Base-by-base conservation (phyloP, 306 rosid genomes). In the Fragaria nilgerrensis region DNA sequence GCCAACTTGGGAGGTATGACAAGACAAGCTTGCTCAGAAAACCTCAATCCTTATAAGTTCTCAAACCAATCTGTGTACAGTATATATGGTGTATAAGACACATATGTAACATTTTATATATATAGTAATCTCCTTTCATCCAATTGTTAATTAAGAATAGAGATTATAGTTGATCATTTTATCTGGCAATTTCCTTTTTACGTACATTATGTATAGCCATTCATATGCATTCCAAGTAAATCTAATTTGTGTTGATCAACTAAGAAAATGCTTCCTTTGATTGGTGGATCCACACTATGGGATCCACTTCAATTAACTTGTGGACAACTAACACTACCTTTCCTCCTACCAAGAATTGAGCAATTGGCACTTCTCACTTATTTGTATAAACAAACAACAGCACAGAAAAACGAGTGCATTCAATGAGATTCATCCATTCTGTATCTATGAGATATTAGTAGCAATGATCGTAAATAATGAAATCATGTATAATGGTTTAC, bases 261-360 rank as follows among this genome's bases (percentile, higher is more conserved):
- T 34, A 70, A 44, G 39, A 27, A 44, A 17, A 70, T 41, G 36
- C 22, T 23, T 41, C 58, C 39, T 34, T 50, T 32, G 47, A 20
- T 34, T 72, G 12, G 34, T 36, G 45, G 48, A 39, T 34, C 75
- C 75, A 12, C 20, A 52, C 12, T 10, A 7, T 47, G 41, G 49
- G 64, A 13, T 49, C 74, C 47, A 32, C 43, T 72, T 72, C 63
- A 72, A 52, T 39, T n/a, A 72, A 73, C 49, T 14, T n/a, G 10
- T n/a, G 59, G 62, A 27, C 61, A 48, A 34, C 76, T 20, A 27
- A 37, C 19, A 19, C 50, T 53, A 34, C 3, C 44, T 34, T 52
- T 50, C 47, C 20, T 52, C 27, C 75, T 32, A n/a, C 65, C 36
- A 72, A 2, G 27, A 22, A 58, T n/a, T 55, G 37, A 22, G 76